These are phyloP conservation scores for Nicotiana paniculata DNA, from an alignment of 257 asterid genomes.

Conservation along the genomic window DNA sequence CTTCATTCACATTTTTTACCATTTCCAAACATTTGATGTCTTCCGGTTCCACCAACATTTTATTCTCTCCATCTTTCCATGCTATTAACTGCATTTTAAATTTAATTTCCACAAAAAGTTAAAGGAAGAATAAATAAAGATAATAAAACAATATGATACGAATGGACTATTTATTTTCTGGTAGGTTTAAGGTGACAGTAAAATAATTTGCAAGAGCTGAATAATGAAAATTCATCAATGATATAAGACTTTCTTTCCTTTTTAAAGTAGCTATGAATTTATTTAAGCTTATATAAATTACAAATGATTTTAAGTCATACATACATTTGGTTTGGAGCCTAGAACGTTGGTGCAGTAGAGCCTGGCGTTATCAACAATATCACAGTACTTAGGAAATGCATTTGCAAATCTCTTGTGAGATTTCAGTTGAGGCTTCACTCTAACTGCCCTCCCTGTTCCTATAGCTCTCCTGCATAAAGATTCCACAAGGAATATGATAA, in stretches of 20 bases:
- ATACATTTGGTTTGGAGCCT: neutral
- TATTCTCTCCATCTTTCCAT: conserved; percentile 84
- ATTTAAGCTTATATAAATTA: too few relatives aligned
- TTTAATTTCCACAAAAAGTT: neutral
- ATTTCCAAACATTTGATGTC: conserved; percentile 53
- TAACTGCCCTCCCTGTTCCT: conserved; percentile 79
- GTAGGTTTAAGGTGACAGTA: neutral
- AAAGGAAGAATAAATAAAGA: neutral
- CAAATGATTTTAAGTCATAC: too few relatives aligned
- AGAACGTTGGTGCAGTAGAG: conserved; percentile 64
- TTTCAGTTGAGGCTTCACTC: conserved; percentile 74
- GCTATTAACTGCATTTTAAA: conserved; percentile 59
- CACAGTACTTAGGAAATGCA: conserved; percentile 60
- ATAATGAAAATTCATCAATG: too few relatives aligned
- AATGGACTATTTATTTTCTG: neutral
- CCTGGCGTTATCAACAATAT: conserved; percentile 79
- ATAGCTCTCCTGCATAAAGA: conserved; percentile 67
- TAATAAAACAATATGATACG: neutral
- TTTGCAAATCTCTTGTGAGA: conserved; percentile 91
- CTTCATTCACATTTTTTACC: conserved; percentile 61
- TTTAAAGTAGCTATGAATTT: too few relatives aligned
- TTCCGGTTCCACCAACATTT: conserved; percentile 52
- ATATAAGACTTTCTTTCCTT: too few relatives aligned
- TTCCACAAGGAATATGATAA: neutral
- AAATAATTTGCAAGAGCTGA: too few relatives aligned